Evolutionary conservation across 202 grass and related monocot genomes (phyloP).

Genomic region (Hordeum pubiflorum): DNA sequence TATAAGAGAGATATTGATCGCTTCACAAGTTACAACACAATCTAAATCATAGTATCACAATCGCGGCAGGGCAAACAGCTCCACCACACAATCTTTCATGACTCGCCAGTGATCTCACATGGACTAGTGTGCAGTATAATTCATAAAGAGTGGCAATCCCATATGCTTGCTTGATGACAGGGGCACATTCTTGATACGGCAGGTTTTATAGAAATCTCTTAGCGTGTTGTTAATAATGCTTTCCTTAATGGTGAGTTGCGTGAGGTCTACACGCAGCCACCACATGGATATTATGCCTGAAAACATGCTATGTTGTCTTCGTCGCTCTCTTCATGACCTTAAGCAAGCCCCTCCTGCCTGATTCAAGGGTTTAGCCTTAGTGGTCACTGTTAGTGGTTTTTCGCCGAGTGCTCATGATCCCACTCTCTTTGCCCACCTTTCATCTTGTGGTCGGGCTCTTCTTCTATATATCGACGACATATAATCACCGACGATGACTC

Average conservation of each 20-base stretch:
- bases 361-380: neutral
- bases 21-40: neutral
- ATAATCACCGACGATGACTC: neutral
- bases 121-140: neutral
- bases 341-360: neutral
- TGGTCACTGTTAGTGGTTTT: neutral
- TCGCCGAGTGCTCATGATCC: neutral
- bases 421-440: neutral
- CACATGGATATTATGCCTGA: neutral
- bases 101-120: neutral
- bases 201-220: neutral
- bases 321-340: neutral
- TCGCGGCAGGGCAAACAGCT: neutral
- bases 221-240: neutral
- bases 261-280: neutral
- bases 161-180: neutral
- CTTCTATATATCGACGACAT: neutral
- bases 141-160: neutral
- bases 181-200: neutral
- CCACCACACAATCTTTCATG: neutral
- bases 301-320: neutral
- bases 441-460: neutral
- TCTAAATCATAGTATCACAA: neutral
- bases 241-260: neutral
- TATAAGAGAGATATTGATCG: neutral